These are phyloP conservation scores for Panicum hallii DNA, from an alignment of 202 grass and related monocot species.

Conservation along the genomic window DNA sequence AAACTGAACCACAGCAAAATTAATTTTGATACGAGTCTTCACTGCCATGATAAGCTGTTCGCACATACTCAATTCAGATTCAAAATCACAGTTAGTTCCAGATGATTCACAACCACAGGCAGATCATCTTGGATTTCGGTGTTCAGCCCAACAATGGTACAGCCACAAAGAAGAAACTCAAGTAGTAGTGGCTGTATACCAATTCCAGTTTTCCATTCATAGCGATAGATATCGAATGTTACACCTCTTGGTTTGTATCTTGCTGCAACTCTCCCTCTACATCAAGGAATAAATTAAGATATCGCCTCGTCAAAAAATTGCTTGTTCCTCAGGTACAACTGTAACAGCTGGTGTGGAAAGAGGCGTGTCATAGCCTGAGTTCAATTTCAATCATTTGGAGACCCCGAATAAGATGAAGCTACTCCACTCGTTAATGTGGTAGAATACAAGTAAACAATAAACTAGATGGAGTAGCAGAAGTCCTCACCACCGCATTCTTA, in stretches of 20 bases:
- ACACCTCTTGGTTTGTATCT: conserved; percentile 2
- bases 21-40: background rate
- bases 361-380: background rate
- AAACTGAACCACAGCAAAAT: background rate
- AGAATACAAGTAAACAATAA: conserved; percentile 1
- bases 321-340: background rate
- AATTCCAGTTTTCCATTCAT: background rate
- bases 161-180: conserved; percentile 3
- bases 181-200: background rate
- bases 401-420: conserved; percentile 10
- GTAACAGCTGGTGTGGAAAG: background rate
- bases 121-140: background rate
- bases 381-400: background rate
- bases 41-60: background rate
- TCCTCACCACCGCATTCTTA: conserved; percentile 30
- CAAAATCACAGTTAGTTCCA: background rate
- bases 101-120: background rate
- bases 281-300: background rate
- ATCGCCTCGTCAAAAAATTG: conserved; percentile 30
- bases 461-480: background rate
- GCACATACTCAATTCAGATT: background rate
- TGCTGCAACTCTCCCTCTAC: background rate
- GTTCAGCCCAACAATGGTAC: background rate
- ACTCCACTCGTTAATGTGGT: background rate
- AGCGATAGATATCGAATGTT: background rate